A percentile compares a stretch with the other conserved stretches of the same genome.
These are phyloP conservation scores for Pyrenochaeta sp. DNA, from an alignment of 2,329 filamentous ascomycete species.

Conservation along the genomic window DNA sequence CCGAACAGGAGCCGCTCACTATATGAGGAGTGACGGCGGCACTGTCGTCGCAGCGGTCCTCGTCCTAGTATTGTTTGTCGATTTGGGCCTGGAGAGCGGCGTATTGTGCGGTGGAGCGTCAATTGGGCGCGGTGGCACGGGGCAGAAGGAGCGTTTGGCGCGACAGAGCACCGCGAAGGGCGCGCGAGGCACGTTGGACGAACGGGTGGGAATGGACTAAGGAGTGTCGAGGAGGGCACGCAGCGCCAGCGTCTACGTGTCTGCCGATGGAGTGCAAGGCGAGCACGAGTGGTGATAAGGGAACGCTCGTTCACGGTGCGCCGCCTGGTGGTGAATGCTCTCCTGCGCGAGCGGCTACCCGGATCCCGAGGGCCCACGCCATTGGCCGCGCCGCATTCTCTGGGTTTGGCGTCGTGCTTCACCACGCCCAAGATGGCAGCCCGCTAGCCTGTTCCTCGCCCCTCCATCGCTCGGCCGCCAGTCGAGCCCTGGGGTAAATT, in stretches of 20 bases:
- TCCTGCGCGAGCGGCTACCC: conserved; percentile 20
- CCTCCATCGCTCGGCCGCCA: conserved; percentile 7
- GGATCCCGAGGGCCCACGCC: conserved; percentile 15
- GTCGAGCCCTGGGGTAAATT: conserved; percentile 27
- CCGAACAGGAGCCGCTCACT: conserved; percentile 19
- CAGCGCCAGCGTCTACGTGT: conserved; percentile 39
- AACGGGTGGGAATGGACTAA: conserved; percentile 19
- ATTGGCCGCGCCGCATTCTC: conserved; percentile 20
- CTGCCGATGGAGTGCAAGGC: conserved; percentile 15
- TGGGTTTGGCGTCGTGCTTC: conserved; percentile 25
- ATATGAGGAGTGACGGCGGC: conserved; percentile 22
- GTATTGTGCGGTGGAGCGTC: too few species aligned
- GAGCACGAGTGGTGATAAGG: conserved; percentile 36
- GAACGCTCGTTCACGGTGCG: conserved; percentile 13
- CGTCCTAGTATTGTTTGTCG: too few species aligned
- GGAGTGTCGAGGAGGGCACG: conserved; percentile 29
- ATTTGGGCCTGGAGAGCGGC: too few species aligned
- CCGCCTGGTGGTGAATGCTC: conserved; percentile 9
- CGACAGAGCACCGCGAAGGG: conserved; percentile 20
- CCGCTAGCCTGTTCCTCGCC: conserved; percentile 36
- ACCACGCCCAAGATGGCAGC: conserved; percentile 25
- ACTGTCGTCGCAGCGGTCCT: conserved; percentile 6
- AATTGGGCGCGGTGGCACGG: conserved; percentile 8
- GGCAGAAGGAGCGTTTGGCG: conserved; percentile 34
- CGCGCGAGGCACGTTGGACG: conserved; percentile 18